phyloP scores from a whole-genome alignment of 306 rosid species.

The Trichosanthes cucumerina region DNA sequence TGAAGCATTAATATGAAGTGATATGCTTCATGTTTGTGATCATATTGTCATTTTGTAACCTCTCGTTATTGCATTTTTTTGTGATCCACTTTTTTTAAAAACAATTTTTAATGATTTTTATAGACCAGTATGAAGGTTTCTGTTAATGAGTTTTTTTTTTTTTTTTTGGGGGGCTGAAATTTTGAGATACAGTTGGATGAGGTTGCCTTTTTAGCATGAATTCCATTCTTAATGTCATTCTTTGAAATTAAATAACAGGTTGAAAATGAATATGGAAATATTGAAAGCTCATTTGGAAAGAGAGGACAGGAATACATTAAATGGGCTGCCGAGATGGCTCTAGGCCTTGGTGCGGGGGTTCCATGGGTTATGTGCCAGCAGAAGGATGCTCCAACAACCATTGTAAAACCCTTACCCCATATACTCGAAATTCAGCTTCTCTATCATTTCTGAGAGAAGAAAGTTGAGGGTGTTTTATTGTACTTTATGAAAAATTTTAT shows the following conservation, averaged over 20 bases:
- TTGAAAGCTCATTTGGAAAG: slow-evolving; percentile 63
- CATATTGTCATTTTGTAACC: neutral
- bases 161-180: too few species aligned
- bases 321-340: slow-evolving; percentile 95
- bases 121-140: neutral
- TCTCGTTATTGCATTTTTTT: neutral
- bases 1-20: neutral
- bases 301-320: slow-evolving; percentile 75
- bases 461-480: neutral
- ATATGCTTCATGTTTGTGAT: neutral
- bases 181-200: neutral
- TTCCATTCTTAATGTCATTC: neutral
- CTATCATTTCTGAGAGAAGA: neutral
- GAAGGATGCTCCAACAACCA: slow-evolving; percentile 70
- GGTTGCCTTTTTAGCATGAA: neutral
- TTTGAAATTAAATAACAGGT: slow-evolving; percentile 40
- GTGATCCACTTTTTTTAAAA: neutral
- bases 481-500: neutral
- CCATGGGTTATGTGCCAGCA: slow-evolving; percentile 99
- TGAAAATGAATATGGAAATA: slow-evolving; percentile 94
- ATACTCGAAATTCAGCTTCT: slow-evolving; percentile 1
- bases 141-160: neutral
- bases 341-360: slow-evolving; percentile 81
- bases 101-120: neutral
- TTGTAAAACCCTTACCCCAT: slow-evolving; percentile 39